phyloP scores from a whole-genome alignment of 768 basidiomycete species.

The Mycena rebaudengoi region DNA sequence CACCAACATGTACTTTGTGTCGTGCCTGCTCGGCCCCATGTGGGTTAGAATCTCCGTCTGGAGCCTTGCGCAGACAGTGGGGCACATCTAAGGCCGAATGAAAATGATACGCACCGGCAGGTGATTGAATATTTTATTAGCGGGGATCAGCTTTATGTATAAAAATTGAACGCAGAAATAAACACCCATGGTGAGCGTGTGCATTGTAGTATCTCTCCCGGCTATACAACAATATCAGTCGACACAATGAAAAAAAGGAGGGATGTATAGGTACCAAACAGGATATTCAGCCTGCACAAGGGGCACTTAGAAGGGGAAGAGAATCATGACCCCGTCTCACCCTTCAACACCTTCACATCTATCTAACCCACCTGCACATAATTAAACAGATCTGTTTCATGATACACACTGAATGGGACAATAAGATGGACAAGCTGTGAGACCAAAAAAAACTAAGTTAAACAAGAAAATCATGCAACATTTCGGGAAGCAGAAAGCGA shows the following conservation, averaged over 20 bases:
- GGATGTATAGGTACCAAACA: constrained; percentile 13
- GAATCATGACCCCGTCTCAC: too few relatives aligned
- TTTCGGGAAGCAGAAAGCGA: too few relatives aligned
- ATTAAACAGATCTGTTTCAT: too few relatives aligned
- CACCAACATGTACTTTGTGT: constrained; percentile 68
- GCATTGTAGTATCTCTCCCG: constrained; percentile 35
- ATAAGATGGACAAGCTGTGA: too few relatives aligned
- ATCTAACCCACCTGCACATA: too few relatives aligned
- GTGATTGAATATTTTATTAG: too few relatives aligned
- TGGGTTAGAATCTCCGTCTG: constrained; percentile 58
- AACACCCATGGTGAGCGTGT: constrained; percentile 43
- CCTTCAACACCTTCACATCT: constrained; percentile 53
- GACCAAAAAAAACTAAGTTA: too few relatives aligned
- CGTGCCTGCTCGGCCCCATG: constrained; percentile 53
- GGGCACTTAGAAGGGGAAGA: too few relatives aligned
- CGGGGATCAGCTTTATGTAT: too few relatives aligned
- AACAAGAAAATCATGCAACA: too few relatives aligned
- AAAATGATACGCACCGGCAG: not conserved
- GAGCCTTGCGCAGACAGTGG: constrained; percentile 53
- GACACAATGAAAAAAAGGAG: not conserved
- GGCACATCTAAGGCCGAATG: constrained; percentile 44
- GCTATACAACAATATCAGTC: constrained; percentile 8
- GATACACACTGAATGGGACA: too few relatives aligned
- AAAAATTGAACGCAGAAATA: constrained; percentile 38
- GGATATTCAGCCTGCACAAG: constrained; percentile 17